Evolutionary conservation across 306 rosid species (phyloP), one percentile per base, ranked within the genome.

Genomic region (Rosa chinensis): DNA sequence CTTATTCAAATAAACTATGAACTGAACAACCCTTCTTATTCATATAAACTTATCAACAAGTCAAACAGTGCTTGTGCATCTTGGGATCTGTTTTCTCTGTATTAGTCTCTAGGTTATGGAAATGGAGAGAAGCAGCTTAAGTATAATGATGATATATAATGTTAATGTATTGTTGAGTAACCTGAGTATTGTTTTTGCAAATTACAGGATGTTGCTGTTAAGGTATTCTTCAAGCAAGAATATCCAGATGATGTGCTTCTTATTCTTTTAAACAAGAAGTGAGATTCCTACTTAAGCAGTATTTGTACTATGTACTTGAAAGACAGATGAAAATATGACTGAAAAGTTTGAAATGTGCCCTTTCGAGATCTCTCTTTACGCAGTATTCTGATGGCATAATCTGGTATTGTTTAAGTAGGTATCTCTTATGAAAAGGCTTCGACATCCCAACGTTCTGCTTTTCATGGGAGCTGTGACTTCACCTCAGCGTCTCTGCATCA

Each of bases 381-480:
- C 35, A 32, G 35, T 32, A 58, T 50, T 50, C 75, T 75, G 53
- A 80, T 75, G 75, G 79, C 50, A 72, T 13, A 74, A 73, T 49
- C 10, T 70, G 70, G 53, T 66, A 37, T n/a, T 87, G 53, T 70
- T 73, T 66, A 4, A 66, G 55, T 75, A 95, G 99, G 94, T 93
- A 59, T 95, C 98, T 75, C 92, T 95, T 68, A 95, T 95, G 98
- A 95, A 90, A 87, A 90, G 93, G 77, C 99, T 95, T 72, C 81
- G 94, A 39, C 99, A 95, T 74, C 99, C 99, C 75, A 95, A 95
- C 71, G 84, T 95, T 83, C 87, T 95, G 80, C 96, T 93, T 70
- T 95, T 95, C 74, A 93, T 93, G 99, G 99, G 99, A 85, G 98
- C 97, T 59, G 99, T 95, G 81, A 91, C 98, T 79, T 95, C 99